Evolutionary conservation across 805 yeast genomes (phyloP).

Genomic region (Suhomyces kilbournensis): DNA sequence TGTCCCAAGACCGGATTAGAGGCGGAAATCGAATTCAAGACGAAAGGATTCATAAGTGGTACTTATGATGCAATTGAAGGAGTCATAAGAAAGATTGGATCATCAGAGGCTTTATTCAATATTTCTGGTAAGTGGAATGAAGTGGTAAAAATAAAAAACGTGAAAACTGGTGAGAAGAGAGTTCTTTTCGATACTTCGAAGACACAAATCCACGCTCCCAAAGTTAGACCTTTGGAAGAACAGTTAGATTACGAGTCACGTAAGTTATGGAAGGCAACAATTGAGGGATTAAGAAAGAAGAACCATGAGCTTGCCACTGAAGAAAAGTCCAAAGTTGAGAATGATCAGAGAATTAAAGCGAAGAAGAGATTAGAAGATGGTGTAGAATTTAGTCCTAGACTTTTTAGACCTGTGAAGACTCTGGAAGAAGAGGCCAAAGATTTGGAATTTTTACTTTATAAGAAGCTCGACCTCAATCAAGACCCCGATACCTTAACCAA

Average conservation of each 20-base stretch:
- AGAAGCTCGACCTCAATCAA: slow-evolving; percentile 48
- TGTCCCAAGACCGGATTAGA: slow-evolving; percentile 56
- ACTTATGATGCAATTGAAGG: slow-evolving; percentile 90
- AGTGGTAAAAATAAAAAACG: slow-evolving; percentile 59
- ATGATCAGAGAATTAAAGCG: slow-evolving; percentile 74
- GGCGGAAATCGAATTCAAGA: slow-evolving; percentile 89
- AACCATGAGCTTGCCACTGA: slow-evolving; percentile 84
- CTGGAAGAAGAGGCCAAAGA: slow-evolving; percentile 25
- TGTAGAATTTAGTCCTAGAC: slow-evolving; percentile 73
- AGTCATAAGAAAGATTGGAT: slow-evolving; percentile 44
- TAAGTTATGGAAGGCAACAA: slow-evolving; percentile 77
- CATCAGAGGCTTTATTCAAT: slow-evolving; percentile 57
- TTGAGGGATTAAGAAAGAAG: slow-evolving; percentile 73
- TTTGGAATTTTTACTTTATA: slow-evolving; percentile 66
- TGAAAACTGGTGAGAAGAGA: slow-evolving; percentile 47
- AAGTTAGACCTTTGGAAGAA: slow-evolving; percentile 71
- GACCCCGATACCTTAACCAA: slow-evolving; percentile 45
- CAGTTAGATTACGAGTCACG: slow-evolving; percentile 84
- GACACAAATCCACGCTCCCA: slow-evolving; percentile 56
- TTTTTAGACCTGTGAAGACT: slow-evolving; percentile 50
- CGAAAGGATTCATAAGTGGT: slow-evolving; percentile 92
- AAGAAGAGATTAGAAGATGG: slow-evolving; percentile 75
- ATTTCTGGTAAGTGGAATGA: slow-evolving; percentile 94
- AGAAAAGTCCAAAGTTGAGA: slow-evolving; percentile 84
- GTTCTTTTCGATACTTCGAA: slow-evolving; percentile 44